Evolutionary conservation across 1,284 basidiomycete species (phyloP), one percentile per base, ranked within the genome.

Genomic region (Phaffia rhodozyma): DNA sequence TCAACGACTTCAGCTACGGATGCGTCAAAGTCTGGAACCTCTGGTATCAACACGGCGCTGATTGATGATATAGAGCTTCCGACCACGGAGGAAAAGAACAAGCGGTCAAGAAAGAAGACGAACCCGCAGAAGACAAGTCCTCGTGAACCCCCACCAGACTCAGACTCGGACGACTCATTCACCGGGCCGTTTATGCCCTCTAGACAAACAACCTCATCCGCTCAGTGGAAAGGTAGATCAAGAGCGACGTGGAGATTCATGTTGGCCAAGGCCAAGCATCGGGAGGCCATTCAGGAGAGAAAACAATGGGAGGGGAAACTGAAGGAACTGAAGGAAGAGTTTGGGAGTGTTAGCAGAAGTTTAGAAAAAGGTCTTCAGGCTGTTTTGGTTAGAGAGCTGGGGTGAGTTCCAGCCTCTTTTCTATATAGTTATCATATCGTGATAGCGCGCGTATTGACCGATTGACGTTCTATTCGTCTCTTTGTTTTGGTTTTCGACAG

Each of bases 151-250:
- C 32, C 25, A 32, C 52, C 49, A 16, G 61, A 55, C 7, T 63
- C 61, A 7, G 61, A 63, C 48, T 63, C 61, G 49, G 61, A 63
- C 50, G 61, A 63, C 50, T 63, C 61, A 16, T 55, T 63, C 61
- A 49, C 56, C 5, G 58, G 58, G 20, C 58, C 49, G 5, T 32
- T 20, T 32, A 48, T 63, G 43, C 61, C 49, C 49, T 34, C 61
- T n/a, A 55, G 38, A 43, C 38, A 43, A 43, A 43, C 38, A 55
- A 55, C 54, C 47, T 48, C 55, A n/a, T 18, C 50, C 32, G 20
- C 53, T n/a, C 18, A 27, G 2, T 6, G 54, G 13, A 29, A 29
- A 21, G 21, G 18, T 3, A 16, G 57, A 49, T 58, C 62, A 11
- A n/a, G 56, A 0, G 18, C 49, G 30, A 43, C 55, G 2, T 25